phyloP scores from a whole-genome alignment of 306 rosid species.

The Malus domestica region DNA sequence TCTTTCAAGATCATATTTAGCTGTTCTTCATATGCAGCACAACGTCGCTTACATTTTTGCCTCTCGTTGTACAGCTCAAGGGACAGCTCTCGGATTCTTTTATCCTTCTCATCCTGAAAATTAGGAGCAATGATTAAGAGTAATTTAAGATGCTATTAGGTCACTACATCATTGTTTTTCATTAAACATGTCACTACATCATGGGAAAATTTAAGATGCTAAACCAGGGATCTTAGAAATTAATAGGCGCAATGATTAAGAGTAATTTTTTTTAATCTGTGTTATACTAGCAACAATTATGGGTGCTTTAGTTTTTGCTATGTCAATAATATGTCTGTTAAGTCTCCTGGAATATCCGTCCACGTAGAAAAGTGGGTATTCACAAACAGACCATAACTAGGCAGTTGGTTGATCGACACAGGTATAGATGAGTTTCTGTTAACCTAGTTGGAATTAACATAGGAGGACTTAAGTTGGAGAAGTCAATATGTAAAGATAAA shows the following conservation, averaged over 20 bases:
- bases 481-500: neutral
- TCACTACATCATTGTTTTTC: neutral
- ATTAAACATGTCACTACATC: neutral
- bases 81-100: conserved; percentile 59
- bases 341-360: neutral
- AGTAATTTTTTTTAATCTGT: neutral
- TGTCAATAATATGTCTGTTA: neutral
- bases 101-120: conserved; percentile 66
- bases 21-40: conserved; percentile 69
- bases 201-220: neutral
- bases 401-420: neutral
- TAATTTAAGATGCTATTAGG: neutral
- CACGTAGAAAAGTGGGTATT: too few relatives aligned
- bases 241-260: neutral
- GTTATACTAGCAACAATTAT: neutral
- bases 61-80: conserved; percentile 58
- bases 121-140: too few relatives aligned
- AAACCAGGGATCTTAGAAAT: neutral
- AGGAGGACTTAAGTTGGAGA: neutral
- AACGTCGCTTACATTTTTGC: conserved; percentile 56
- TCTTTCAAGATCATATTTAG: conserved; percentile 44
- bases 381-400: too few relatives aligned
- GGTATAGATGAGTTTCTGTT: neutral
- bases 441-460: neutral
- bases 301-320: neutral